These are phyloP conservation scores for Plasmodium adleri DNA, from an alignment of 169 alveolate species.

Conservation along the genomic window DNA sequence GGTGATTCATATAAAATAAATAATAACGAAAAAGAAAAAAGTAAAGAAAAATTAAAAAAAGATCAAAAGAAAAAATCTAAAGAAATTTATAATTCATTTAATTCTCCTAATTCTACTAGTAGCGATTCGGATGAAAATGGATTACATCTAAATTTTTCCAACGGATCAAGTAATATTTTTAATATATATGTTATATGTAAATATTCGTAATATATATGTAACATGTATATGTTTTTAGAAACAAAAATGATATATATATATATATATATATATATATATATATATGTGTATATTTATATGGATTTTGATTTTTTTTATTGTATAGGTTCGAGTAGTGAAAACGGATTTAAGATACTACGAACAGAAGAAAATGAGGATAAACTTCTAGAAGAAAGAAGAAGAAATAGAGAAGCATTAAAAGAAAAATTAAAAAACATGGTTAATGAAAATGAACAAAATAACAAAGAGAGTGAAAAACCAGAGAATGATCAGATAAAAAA, in stretches of 20 bases:
- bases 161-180: slow-evolving; percentile 52
- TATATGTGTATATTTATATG: no score
- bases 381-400: slow-evolving; percentile 67
- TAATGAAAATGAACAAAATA: not conserved
- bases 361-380: slow-evolving; percentile 72
- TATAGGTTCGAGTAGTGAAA: slow-evolving; percentile 70
- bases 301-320: not conserved
- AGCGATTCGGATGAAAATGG: slow-evolving; percentile 54
- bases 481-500: slow-evolving; percentile 4
- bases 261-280: not conserved
- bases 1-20: slow-evolving; percentile 74
- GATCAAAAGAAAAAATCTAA: slow-evolving; percentile 64
- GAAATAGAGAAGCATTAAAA: slow-evolving; percentile 71
- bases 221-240: not conserved
- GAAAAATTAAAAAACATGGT: slow-evolving; percentile 43
- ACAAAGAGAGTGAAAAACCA: not conserved
- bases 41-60: slow-evolving; percentile 59
- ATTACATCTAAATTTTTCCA: slow-evolving; percentile 13
- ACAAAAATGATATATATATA: not conserved
- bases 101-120: slow-evolving; percentile 75
- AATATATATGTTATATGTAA: no score
- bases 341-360: slow-evolving; percentile 51
- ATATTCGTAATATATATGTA: not conserved
- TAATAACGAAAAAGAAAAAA: slow-evolving; percentile 69
- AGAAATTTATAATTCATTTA: slow-evolving; percentile 71